These are phyloP conservation scores for Globisporangium alternatum DNA, from an alignment of 352 stramenopile species.

Conservation along the genomic window DNA sequence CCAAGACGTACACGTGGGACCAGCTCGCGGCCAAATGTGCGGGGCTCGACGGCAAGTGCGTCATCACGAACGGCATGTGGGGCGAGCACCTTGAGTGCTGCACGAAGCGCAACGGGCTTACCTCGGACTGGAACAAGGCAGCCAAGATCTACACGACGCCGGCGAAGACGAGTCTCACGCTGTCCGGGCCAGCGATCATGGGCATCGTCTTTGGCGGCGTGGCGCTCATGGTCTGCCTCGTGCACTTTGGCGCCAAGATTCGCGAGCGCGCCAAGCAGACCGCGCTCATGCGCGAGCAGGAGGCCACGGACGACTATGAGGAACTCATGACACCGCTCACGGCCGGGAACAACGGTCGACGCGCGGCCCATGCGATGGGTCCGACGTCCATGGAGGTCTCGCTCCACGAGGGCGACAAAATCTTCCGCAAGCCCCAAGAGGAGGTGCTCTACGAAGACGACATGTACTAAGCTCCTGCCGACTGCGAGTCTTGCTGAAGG, in stretches of 20 bases:
- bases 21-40: constrained; percentile 77
- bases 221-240: constrained; percentile 73
- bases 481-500: no score
- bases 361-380: constrained; percentile 64
- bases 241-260: constrained; percentile 84
- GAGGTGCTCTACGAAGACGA: constrained; percentile 87
- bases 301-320: constrained; percentile 87
- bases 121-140: constrained; percentile 66
- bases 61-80: constrained; percentile 85
- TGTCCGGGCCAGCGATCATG: constrained; percentile 70
- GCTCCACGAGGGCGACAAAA: constrained; percentile 85
- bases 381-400: constrained; percentile 72
- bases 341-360: constrained; percentile 51
- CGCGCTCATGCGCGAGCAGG: constrained; percentile 84
- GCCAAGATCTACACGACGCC: constrained; percentile 69
- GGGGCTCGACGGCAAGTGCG: constrained; percentile 71
- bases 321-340: constrained; percentile 90
- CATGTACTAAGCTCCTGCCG: constrained; percentile 64
- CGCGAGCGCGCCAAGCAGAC: constrained; percentile 79
- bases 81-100: constrained; percentile 83
- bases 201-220: constrained; percentile 83
- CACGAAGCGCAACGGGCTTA: constrained; percentile 43
- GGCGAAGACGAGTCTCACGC: constrained; percentile 38
- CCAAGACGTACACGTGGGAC: constrained; percentile 82
- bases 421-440: constrained; percentile 81